phyloP scores from a whole-genome alignment of 495 filamentous ascomycete genomes.

The Daldinia caldariorum region DNA sequence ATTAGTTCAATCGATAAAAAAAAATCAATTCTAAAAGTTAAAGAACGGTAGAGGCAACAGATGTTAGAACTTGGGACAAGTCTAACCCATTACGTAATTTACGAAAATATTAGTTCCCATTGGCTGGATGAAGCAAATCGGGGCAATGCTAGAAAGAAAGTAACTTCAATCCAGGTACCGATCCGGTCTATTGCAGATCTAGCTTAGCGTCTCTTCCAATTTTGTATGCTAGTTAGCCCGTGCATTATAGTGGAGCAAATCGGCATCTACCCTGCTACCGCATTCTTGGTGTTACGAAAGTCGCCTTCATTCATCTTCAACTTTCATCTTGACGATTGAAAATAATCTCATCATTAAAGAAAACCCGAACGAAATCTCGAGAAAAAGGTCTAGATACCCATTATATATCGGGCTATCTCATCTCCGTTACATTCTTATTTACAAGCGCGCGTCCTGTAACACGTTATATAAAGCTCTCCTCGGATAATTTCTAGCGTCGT shows the following conservation, averaged over 20 bases:
- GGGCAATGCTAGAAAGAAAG: neutral
- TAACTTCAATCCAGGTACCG: conserved; percentile 18
- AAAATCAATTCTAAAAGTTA: neutral
- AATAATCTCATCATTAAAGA: conserved; percentile 11
- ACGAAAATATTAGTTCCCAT: neutral
- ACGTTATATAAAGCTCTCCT: conserved; percentile 5
- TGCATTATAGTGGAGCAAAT: conserved; percentile 20
- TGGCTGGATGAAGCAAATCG: neutral
- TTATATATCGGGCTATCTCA: neutral
- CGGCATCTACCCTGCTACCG: conserved; percentile 25
- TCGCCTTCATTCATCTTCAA: conserved; percentile 28
- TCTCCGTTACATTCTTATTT: neutral
- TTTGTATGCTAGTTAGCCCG: conserved; percentile 26
- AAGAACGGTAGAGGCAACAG: neutral
- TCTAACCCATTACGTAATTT: neutral
- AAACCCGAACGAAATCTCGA: neutral
- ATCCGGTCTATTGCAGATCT: conserved; percentile 15
- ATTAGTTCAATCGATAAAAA: neutral
- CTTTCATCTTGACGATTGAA: conserved; percentile 12
- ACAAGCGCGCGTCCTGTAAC: neutral
- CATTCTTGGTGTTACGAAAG: conserved; percentile 20
- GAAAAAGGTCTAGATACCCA: neutral
- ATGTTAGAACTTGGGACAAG: neutral
- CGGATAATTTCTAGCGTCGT: conserved; percentile 10
- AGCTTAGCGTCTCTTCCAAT: conserved; percentile 19